Evolutionary conservation across 73 alveolate species (phyloP), one percentile per base, ranked within the genome.

Genomic region (Paramecium bursaria): DNA sequence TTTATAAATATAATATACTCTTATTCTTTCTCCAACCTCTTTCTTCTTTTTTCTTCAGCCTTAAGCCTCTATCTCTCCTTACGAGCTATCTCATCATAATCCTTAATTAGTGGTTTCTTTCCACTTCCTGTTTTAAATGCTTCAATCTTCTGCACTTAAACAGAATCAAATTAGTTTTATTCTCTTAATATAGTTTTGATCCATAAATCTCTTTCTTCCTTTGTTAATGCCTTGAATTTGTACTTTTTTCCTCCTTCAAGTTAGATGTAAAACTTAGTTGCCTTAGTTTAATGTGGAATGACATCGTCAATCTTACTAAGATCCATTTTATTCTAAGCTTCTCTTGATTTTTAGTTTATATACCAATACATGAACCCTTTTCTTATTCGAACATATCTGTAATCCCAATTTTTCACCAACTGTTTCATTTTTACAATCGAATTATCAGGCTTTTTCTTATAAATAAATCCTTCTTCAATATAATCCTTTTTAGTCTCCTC

Each of bases 361-460:
- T 75, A 75, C 88, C 88, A 75, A 14, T 50, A 75, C 60, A 75
- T 55, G 31, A 29, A 50, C 22, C 88, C 88, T 26, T 75, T 75
- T 50, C 88, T 49, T 15, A 75, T 75, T 75, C 88, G 48, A n/a
- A 75, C 73, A 50, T 48, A 75, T 49, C 88, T 75, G 49, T 75
- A 50, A 50, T 75, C 88, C 76, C 76, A 57, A 27, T 30, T 50
- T 17, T 57, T 57, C 4, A n/a, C n/a, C n/a, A n/a, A n/a, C n/a
- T n/a, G n/a, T n/a, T n/a, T n/a, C n/a, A n/a, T n/a, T n/a, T n/a
- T n/a, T n/a, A n/a, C n/a, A n/a, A n/a, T n/a, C n/a, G n/a, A n/a
- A n/a, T 30, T 30, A 30, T 57, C 33, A 0, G 76, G 76, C 33
- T 57, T 57, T 42, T 57, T 57, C 51, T 57, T 57, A 57, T 57